Evolutionary conservation across 2,329 filamentous ascomycete species (phyloP).

Genomic region (Bipolaris bicolor): DNA sequence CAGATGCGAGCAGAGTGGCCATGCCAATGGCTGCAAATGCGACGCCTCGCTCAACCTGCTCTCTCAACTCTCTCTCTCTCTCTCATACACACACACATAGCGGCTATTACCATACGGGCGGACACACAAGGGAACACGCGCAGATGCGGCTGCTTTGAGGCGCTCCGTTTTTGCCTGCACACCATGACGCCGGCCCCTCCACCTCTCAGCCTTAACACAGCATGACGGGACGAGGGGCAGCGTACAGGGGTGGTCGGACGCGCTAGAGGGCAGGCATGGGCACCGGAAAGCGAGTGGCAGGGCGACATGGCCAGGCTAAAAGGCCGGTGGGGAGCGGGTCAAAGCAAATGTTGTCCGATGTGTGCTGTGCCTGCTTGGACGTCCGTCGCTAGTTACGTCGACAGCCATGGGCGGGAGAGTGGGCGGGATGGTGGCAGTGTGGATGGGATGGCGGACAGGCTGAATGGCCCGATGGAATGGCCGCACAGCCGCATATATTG

Average conservation of each 20-base stretch:
- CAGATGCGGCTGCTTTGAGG: slow-evolving; percentile 17
- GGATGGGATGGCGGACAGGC: too few species aligned
- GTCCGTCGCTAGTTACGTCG: too few species aligned
- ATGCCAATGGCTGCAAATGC: background rate
- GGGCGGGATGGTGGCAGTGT: background rate
- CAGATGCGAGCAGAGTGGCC: background rate
- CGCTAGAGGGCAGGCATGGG: slow-evolving; percentile 12
- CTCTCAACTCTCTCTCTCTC: too few species aligned
- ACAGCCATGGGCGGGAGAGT: background rate
- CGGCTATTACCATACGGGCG: too few species aligned
- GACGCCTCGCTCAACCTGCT: too few species aligned
- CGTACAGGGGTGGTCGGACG: slow-evolving; percentile 16
- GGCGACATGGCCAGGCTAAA: background rate
- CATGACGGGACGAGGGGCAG: slow-evolving; percentile 27
- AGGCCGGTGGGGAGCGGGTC: background rate
- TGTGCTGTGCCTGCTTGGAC: background rate
- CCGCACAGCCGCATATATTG: too few species aligned
- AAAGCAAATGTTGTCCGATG: background rate
- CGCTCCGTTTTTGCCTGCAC: background rate
- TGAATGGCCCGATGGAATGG: too few species aligned
- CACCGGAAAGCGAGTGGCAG: background rate
- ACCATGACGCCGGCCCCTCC: slow-evolving; percentile 15
- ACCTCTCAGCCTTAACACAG: slow-evolving; percentile 26
- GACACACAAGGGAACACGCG: background rate
- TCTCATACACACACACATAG: too few species aligned